Evolutionary conservation across 2,329 filamentous ascomycete genomes (phyloP).

Genomic region (Ceratocystis huliohia): DNA sequence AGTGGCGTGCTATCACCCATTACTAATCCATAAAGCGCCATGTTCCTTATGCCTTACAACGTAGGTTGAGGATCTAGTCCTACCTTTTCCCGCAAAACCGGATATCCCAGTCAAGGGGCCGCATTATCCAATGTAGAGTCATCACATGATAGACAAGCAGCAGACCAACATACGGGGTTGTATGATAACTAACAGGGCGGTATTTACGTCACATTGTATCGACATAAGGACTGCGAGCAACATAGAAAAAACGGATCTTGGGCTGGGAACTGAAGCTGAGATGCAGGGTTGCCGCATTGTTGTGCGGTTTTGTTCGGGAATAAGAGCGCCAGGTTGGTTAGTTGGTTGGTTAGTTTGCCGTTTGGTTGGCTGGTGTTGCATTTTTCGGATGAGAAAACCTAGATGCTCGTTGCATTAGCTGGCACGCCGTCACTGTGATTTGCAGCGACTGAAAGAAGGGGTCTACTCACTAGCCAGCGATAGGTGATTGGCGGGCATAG

Average conservation of each 20-base stretch:
- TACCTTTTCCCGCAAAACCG: not conserved
- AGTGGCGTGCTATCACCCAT: not conserved
- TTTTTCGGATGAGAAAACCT: not conserved
- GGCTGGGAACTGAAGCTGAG: not conserved
- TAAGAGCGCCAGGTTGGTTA: not conserved
- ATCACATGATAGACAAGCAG: not conserved
- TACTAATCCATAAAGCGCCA: not conserved
- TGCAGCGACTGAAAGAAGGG: not conserved
- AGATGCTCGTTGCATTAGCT: not conserved
- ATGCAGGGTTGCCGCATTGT: not conserved
- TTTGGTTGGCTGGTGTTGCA: not conserved
- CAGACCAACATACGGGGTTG: not conserved
- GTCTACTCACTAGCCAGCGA: not conserved
- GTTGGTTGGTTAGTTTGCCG: not conserved
- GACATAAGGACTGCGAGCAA: not conserved
- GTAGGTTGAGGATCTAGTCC: not conserved
- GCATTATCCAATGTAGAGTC: not conserved
- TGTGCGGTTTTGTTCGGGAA: not conserved
- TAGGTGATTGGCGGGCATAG: too few species aligned
- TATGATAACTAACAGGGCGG: not conserved
- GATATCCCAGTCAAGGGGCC: conserved; percentile 1
- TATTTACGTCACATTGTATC: not conserved
- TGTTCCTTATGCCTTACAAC: too few species aligned
- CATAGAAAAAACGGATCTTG: not conserved
- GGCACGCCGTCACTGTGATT: not conserved